A percentile compares a stretch with the other conserved stretches of the same genome.
Evolutionary conservation across 805 yeast genomes (phyloP).

Genomic region (Sugiyamaella boreocaroliniensis): DNA sequence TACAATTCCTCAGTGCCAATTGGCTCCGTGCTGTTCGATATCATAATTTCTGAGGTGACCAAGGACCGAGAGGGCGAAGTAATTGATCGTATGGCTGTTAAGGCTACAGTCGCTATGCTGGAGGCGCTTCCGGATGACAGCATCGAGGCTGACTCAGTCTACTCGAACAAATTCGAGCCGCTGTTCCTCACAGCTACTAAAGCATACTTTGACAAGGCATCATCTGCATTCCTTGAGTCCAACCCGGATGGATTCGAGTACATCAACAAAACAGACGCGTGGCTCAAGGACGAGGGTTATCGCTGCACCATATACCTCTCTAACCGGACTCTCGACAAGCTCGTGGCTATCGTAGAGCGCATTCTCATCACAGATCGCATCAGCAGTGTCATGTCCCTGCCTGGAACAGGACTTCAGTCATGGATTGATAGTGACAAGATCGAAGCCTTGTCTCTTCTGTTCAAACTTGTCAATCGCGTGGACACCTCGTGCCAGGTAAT

Average conservation of each 20-base stretch:
- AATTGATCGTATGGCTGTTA: conserved; percentile 52
- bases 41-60: conserved; percentile 50
- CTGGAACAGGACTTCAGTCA: conserved; percentile 48
- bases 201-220: conserved; percentile 45
- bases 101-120: conserved; percentile 61
- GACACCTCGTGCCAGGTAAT: conserved; percentile 48
- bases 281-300: conserved; percentile 57
- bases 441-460: conserved; percentile 42
- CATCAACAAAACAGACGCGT: conserved; percentile 43
- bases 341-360: conserved; percentile 51
- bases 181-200: conserved; percentile 48
- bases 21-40: conserved; percentile 43
- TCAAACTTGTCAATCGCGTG: conserved; percentile 45
- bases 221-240: conserved; percentile 39
- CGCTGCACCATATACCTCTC: conserved; percentile 52
- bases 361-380: conserved; percentile 52
- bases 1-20: conserved; percentile 43
- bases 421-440: conserved; percentile 48
- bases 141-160: conserved; percentile 44
- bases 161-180: conserved; percentile 61
- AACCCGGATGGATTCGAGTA: conserved; percentile 47
- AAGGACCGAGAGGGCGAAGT: conserved; percentile 51
- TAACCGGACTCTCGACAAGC: conserved; percentile 44
- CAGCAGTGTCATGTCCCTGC: conserved; percentile 46
- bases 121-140: conserved; percentile 39